Percentiles rank a stretch among this genome's conserved stretches.
phyloP scores from a whole-genome alignment of 208 protist genomes.

The Trypanosoma theileri region DNA sequence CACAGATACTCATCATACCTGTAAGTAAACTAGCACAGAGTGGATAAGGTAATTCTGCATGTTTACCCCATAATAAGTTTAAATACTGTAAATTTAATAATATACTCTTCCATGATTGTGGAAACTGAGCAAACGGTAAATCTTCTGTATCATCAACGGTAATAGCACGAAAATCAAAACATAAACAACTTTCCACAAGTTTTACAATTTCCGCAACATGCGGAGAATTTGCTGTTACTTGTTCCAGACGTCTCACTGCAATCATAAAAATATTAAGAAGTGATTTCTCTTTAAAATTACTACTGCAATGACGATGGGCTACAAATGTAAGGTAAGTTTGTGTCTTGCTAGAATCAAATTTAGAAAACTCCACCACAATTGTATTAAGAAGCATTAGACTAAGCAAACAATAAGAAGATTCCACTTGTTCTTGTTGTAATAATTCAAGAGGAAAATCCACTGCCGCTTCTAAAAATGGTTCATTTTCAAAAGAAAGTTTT shows the following conservation, averaged over 20 bases:
- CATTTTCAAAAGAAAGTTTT: constrained; percentile 70
- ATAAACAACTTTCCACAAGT: constrained; percentile 62
- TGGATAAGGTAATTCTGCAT: constrained; percentile 66
- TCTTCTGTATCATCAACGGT: constrained; percentile 85
- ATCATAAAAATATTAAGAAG: constrained; percentile 62
- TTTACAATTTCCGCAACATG: constrained; percentile 45
- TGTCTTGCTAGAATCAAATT: constrained; percentile 65
- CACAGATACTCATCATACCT: constrained; percentile 65
- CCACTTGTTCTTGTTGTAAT: constrained; percentile 31
- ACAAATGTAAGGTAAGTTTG: constrained; percentile 76
- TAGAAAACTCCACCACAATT: constrained; percentile 65
- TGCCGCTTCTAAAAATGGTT: constrained; percentile 47
- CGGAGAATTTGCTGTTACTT: constrained; percentile 25
- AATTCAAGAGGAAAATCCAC: constrained; percentile 56
- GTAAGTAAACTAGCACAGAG: constrained; percentile 58
- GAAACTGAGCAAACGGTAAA: constrained; percentile 68
- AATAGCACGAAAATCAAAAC: constrained; percentile 86
- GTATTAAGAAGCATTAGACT: constrained; percentile 56
- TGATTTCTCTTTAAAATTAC: constrained; percentile 74
- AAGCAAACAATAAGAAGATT: constrained; percentile 23
- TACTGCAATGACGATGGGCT: constrained; percentile 71
- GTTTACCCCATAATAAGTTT: constrained; percentile 71
- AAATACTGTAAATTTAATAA: constrained; percentile 52
- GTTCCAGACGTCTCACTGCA: constrained; percentile 46
- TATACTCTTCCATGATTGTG: constrained; percentile 59